These are phyloP conservation scores for Acrodontium crateriforme DNA, from an alignment of 2,329 filamentous ascomycete genomes.

Conservation along the genomic window DNA sequence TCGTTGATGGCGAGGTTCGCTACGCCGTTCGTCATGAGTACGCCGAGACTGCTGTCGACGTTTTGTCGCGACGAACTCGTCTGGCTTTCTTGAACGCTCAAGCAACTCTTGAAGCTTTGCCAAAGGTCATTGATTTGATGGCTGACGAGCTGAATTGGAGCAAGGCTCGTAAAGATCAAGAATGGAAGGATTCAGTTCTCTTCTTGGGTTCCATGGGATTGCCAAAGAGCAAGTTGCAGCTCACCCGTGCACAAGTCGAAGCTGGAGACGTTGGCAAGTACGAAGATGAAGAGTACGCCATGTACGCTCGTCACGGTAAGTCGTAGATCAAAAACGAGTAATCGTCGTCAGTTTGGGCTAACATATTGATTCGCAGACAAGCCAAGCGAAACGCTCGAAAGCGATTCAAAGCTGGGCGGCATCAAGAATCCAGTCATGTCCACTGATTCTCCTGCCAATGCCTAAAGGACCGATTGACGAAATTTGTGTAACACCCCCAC, in stretches of 20 bases:
- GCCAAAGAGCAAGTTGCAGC: conserved; percentile 39
- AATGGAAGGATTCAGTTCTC: conserved; percentile 60
- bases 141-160: conserved; percentile 70
- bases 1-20: conserved; percentile 80
- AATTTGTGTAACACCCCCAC: too few species aligned
- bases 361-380: conserved; percentile 38
- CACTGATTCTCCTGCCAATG: conserved; percentile 33
- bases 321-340: too few species aligned
- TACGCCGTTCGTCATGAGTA: conserved; percentile 84
- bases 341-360: too few species aligned
- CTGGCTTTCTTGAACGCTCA: conserved; percentile 86
- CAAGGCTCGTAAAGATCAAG: conserved; percentile 53
- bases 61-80: conserved; percentile 70
- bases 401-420: conserved; percentile 31
- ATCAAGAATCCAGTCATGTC: conserved; percentile 32
- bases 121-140: conserved; percentile 82
- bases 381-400: conserved; percentile 39
- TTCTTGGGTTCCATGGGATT: conserved; percentile 51
- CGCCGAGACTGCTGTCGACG: conserved; percentile 79
- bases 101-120: conserved; percentile 74
- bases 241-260: conserved; percentile 47
- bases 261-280: conserved; percentile 37
- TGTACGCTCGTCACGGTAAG: conserved; percentile 38
- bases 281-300: conserved; percentile 33
- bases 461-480: too few species aligned